Base-by-base conservation (phyloP, 2,329 filamentous ascomycete genomes). In the Magnaporthiopsis incrustans region DNA sequence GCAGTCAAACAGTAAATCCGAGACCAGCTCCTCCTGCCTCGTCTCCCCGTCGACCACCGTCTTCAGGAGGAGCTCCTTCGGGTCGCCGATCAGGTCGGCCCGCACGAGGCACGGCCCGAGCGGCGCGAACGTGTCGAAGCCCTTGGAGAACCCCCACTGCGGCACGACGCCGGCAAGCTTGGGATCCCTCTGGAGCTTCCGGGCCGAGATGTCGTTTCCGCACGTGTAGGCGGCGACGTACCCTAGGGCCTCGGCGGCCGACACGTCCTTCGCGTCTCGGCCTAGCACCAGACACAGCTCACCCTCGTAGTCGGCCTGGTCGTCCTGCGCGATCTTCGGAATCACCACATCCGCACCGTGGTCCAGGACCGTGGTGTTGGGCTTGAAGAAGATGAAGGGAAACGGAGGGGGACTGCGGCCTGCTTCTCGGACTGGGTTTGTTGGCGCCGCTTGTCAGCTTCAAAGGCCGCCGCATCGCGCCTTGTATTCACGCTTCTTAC, bases 61-160 rank as follows among this genome's bases (percentile, higher is more conserved):
- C 63, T 70, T 74, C 10, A 86, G 68, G 0, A 72, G 69, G 58
- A 85, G 71, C 22, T 70, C 68, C 1, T 69, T 70, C 0, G 81
- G 81, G 62, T 82, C 78, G 0, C 72, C 69, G 0, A 85, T 69
- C 0, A 82, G 64, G 1, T 71, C 70, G 0, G 73, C 71, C 1
- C 73, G 72, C 0, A 85, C 79, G 0, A 86, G 71, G 53, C 73
- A 74, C 0, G 83, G 83, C 0, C 83, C 83, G 0, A 86, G 64
- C 0, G 83, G 84, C 0, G 81, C 80, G 67, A 77, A 85, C 0
- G 77, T 82, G 67, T 86, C 82, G 63, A 86, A 86, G 0, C 82
- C 80, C 67, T 86, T 85, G 22, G 76, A 78, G 67, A 85, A 86
- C 0, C 79, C 77, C 80, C 81, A 85, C 69, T 86, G 84, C 0